Conservation (phyloP, 2,329 filamentous ascomycete genomes). For the Chaetomium strumarium region DNA sequence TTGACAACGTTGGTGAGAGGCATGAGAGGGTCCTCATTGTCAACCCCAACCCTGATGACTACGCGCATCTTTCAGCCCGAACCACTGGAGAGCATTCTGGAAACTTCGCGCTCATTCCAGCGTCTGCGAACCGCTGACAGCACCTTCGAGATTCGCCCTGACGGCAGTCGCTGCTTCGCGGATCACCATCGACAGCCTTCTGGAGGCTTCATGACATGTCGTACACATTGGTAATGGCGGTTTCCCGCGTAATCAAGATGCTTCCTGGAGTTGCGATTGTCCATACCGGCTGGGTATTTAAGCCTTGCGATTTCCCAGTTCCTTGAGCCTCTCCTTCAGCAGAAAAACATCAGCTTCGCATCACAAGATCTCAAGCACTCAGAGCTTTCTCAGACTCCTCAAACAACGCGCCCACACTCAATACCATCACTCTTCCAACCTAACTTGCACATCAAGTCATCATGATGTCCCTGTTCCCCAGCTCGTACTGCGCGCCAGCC, state of each 20-base stretch:
- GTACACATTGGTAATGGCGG: conserved; percentile 1
- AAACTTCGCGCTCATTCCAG: background rate
- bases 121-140: conserved; percentile 5
- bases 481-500: conserved; percentile 27
- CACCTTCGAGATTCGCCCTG: background rate
- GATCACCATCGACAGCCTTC: conserved; percentile 10
- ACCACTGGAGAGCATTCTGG: background rate
- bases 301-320: conserved; percentile 2
- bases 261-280: background rate
- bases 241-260: background rate
- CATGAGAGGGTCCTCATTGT: background rate
- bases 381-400: background rate
- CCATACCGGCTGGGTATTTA: conserved; percentile 5
- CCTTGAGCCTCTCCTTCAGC: conserved; percentile 6
- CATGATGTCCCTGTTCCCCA: conserved; percentile 54
- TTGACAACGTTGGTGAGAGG: too few species aligned
- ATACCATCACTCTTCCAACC: background rate
- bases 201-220: conserved; percentile 9
- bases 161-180: conserved; percentile 5
- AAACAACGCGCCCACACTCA: background rate
- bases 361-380: background rate
- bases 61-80: background rate
- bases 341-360: conserved; percentile 2
- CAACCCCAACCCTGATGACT: conserved; percentile 4
- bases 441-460: conserved; percentile 27